phyloP scores from a whole-genome alignment of 257 asterid genomes.

The Salvia hispanica region DNA sequence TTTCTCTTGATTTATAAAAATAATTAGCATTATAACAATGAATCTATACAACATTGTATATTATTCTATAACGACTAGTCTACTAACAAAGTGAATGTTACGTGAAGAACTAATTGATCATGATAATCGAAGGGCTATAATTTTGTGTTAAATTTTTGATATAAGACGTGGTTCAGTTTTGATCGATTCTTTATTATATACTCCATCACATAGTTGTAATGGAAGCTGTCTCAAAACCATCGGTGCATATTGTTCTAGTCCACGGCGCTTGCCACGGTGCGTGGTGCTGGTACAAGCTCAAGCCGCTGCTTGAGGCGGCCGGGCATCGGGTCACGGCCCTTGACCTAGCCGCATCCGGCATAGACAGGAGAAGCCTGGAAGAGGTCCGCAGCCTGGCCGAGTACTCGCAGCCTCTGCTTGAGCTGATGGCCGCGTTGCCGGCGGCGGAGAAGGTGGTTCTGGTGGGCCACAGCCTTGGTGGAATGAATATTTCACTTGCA shows the following conservation, averaged over 20 bases:
- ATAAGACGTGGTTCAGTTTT: too few relatives aligned
- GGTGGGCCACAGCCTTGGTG: slow-evolving; percentile 70
- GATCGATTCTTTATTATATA: too few relatives aligned
- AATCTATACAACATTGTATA: too few relatives aligned
- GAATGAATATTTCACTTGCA: slow-evolving; percentile 42
- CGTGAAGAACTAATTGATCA: too few relatives aligned
- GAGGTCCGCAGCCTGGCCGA: slow-evolving; percentile 42
- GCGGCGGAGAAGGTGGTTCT: slow-evolving; percentile 48
- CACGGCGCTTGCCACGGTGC: slow-evolving; percentile 77
- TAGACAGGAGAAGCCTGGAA: slow-evolving; percentile 35
- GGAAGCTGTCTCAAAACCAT: neutral
- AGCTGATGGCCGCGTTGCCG: slow-evolving; percentile 42
- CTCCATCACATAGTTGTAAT: too few relatives aligned
- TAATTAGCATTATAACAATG: too few relatives aligned
- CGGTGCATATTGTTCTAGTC: slow-evolving; percentile 51
- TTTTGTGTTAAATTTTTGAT: too few relatives aligned
- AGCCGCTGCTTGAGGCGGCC: slow-evolving; percentile 59
- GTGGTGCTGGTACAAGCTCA: slow-evolving; percentile 70
- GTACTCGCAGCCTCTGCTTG: slow-evolving; percentile 49
- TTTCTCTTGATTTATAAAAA: too few relatives aligned
- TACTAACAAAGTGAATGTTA: too few relatives aligned
- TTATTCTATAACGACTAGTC: too few relatives aligned
- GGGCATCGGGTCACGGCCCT: slow-evolving; percentile 61
- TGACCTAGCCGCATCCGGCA: slow-evolving; percentile 61
- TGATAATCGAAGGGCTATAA: too few relatives aligned